A percentile compares a stretch with the other conserved stretches of the same genome.
These are phyloP conservation scores for Cyclotella sp. DNA, from an alignment of 108 stramenopile genomes.

Conservation along the genomic window DNA sequence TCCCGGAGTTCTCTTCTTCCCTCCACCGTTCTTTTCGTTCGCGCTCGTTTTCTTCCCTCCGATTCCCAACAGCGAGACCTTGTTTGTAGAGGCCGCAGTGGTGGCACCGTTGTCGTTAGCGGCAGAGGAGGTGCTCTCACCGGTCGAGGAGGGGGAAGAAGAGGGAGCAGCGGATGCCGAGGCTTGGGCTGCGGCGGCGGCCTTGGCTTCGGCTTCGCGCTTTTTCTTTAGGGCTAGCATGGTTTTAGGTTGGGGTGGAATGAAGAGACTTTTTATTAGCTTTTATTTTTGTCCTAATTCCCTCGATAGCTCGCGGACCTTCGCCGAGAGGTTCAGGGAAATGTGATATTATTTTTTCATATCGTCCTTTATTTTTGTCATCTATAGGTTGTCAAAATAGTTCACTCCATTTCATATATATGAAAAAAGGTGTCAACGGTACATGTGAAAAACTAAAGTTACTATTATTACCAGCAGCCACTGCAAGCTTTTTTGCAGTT, in stretches of 20 bases:
- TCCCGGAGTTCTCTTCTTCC: conserved; percentile 92
- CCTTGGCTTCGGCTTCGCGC: conserved; percentile 77
- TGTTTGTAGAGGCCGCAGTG: conserved; percentile 13
- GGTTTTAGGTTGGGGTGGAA: conserved; percentile 2
- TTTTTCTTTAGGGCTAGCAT: conserved; percentile 93
- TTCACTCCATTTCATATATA: too few relatives aligned
- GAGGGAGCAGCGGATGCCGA: conserved; percentile 32
- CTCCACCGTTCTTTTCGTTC: conserved; percentile 36
- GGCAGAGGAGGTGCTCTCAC: conserved; percentile 13
- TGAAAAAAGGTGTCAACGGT: too few relatives aligned
- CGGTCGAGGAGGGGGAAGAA: conserved; percentile 41
- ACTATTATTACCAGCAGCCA: too few relatives aligned
- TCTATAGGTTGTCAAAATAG: too few relatives aligned
- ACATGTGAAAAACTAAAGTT: too few relatives aligned
- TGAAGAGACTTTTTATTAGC: too few relatives aligned
- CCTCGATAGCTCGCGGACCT: too few relatives aligned
- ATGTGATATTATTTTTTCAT: too few relatives aligned
- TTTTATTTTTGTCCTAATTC: too few relatives aligned
- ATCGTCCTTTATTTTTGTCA: too few relatives aligned
- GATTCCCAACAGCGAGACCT: conserved; percentile 81
- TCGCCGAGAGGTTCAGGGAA: too few relatives aligned
- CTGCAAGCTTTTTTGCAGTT: too few relatives aligned
- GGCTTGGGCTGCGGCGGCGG: conserved; percentile 64
- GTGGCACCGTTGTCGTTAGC: not conserved
- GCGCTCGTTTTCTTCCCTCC: conserved; percentile 84